Conservation (phyloP, 805 yeast genomes). For the Wickerhamomyces mucosus region DNA sequence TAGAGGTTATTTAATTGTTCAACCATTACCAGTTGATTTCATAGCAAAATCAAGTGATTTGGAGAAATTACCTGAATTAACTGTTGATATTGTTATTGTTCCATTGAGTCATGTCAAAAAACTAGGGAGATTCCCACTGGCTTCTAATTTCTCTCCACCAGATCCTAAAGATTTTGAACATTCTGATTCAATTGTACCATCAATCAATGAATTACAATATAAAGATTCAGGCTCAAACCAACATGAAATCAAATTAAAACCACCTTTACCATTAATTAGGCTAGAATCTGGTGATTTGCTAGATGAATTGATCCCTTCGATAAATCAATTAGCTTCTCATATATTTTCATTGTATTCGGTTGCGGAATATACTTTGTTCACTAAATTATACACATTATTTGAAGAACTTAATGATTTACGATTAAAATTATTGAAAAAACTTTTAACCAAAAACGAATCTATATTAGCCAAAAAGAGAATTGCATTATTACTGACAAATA, state of each 20-base stretch:
- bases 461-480: conserved; percentile 39
- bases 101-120: conserved; percentile 48
- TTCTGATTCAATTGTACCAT: conserved; percentile 20
- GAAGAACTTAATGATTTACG: conserved; percentile 49
- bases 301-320: conserved; percentile 49
- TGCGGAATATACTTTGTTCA: conserved; percentile 57
- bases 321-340: conserved; percentile 51
- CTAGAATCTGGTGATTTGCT: conserved; percentile 34
- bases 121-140: conserved; percentile 32
- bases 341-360: conserved; percentile 62
- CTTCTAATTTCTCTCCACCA: conserved; percentile 24
- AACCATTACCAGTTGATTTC: conserved; percentile 65
- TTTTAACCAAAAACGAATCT: conserved; percentile 47
- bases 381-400: conserved; percentile 44
- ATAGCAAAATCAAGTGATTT: conserved; percentile 47
- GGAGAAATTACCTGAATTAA: conserved; percentile 53
- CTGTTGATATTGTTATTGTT: conserved; percentile 44
- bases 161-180: conserved; percentile 19
- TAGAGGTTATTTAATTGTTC: conserved; percentile 61
- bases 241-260: conserved; percentile 28
- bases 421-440: conserved; percentile 37
- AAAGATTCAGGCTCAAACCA: conserved; percentile 16
- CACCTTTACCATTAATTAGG: conserved; percentile 46
- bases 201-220: conserved; percentile 26
- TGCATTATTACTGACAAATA: conserved; percentile 42